phyloP scores from a whole-genome alignment of 352 stramenopile species.

The Achlya hypogyna region DNA sequence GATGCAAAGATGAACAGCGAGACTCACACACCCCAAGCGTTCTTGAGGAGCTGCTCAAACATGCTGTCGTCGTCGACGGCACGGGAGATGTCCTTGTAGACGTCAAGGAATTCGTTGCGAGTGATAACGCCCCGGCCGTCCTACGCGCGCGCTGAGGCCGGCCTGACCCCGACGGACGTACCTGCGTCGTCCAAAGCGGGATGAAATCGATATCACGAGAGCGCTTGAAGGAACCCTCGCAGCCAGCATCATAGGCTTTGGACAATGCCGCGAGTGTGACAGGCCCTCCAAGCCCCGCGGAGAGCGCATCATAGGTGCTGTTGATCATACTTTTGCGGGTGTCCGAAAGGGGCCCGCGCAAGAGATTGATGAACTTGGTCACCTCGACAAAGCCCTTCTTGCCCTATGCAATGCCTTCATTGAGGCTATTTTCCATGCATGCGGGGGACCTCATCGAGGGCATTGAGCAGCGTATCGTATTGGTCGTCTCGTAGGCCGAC shows the following conservation, averaged over 20 bases:
- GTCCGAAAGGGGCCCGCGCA: conserved; percentile 33
- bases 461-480: conserved; percentile 56
- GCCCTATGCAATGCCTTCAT: conserved; percentile 19
- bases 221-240: conserved; percentile 40
- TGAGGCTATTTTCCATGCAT: not conserved
- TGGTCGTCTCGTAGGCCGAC: conserved; percentile 66
- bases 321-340: conserved; percentile 33
- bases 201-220: not conserved
- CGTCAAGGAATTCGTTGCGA: conserved; percentile 47
- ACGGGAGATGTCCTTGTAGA: conserved; percentile 61
- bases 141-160: not conserved
- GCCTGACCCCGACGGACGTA: not conserved
- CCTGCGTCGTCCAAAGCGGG: not conserved
- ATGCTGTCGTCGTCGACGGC: conserved; percentile 47
- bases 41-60: conserved; percentile 53
- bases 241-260: conserved; percentile 41
- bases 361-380: conserved; percentile 29
- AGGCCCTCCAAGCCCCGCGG: conserved; percentile 23
- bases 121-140: conserved; percentile 29
- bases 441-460: conserved; percentile 43
- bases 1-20: no score
- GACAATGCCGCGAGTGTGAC: conserved; percentile 39
- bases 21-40: conserved; percentile 39
- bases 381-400: conserved; percentile 50
- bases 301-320: conserved; percentile 37